These are phyloP conservation scores for Strobilomyces confusus DNA, from an alignment of 768 basidiomycete species.

Conservation along the genomic window DNA sequence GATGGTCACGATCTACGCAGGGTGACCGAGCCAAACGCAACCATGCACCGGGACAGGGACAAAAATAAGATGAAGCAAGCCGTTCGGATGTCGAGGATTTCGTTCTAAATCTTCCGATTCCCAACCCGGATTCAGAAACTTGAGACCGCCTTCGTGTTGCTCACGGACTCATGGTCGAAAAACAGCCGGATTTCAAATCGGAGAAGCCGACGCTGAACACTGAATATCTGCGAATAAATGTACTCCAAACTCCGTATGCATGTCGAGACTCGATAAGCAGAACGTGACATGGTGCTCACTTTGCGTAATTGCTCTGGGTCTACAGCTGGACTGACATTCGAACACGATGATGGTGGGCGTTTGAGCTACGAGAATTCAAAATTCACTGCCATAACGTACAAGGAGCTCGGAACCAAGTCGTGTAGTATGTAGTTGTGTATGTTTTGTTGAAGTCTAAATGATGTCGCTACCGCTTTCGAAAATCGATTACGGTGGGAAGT, in stretches of 20 bases:
- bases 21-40: conserved; percentile 29
- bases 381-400: too few species aligned
- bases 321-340: too few species aligned
- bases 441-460: too few species aligned
- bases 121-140: conserved; percentile 17
- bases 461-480: too few species aligned
- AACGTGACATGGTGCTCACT: too few species aligned
- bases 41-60: conserved; percentile 26
- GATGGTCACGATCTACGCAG: conserved; percentile 26
- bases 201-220: conserved; percentile 24
- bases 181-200: conserved; percentile 1
- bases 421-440: too few species aligned
- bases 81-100: conserved; percentile 26
- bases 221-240: conserved; percentile 18
- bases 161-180: conserved; percentile 28
- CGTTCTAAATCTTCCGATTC: conserved; percentile 19
- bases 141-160: conserved; percentile 27
- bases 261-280: background rate
- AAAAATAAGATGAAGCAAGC: conserved; percentile 23
- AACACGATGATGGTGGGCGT: too few species aligned
- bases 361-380: too few species aligned
- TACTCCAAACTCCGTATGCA: conserved; percentile 18
- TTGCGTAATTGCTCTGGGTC: too few species aligned
- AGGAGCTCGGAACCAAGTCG: too few species aligned
- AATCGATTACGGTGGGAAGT: too few species aligned